Conservation (phyloP, 805 yeast species). For the Candida lessepsii region DNA sequence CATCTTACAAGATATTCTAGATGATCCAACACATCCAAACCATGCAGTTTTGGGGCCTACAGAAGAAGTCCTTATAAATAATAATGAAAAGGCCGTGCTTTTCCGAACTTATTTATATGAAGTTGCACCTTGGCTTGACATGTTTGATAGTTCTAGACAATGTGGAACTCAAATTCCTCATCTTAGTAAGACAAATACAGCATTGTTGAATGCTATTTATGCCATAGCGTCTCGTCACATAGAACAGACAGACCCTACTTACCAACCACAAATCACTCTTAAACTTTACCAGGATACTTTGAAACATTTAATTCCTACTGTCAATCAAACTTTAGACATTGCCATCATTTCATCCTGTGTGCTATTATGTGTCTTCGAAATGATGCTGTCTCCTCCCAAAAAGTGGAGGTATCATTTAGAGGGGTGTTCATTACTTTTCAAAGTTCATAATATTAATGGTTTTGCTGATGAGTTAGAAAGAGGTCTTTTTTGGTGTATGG, state of each 20-base stretch:
- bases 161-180: conserved; percentile 25
- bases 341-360: conserved; percentile 38
- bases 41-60: not conserved
- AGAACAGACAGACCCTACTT: conserved; percentile 25
- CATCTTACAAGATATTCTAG: conserved; percentile 7
- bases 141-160: conserved; percentile 34
- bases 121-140: conserved; percentile 40
- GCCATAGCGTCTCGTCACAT: conserved; percentile 33
- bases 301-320: conserved; percentile 31
- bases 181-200: conserved; percentile 12
- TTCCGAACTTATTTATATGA: conserved; percentile 35
- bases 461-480: conserved; percentile 32
- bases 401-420: conserved; percentile 40
- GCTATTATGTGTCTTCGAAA: conserved; percentile 41
- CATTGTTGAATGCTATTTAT: conserved; percentile 25
- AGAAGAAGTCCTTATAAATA: conserved; percentile 10
- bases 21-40: conserved; percentile 3
- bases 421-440: conserved; percentile 34
- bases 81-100: conserved; percentile 25
- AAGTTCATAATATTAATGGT: conserved; percentile 38
- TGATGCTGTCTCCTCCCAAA: conserved; percentile 38
- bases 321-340: conserved; percentile 26
- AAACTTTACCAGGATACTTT: conserved; percentile 33
- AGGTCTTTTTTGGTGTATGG: conserved; percentile 45
- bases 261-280: conserved; percentile 25